Percentiles rank a stretch among this genome's conserved stretches.
phyloP scores from a whole-genome alignment of 352 stramenopile genomes.

The Phytophthora nicotianae region DNA sequence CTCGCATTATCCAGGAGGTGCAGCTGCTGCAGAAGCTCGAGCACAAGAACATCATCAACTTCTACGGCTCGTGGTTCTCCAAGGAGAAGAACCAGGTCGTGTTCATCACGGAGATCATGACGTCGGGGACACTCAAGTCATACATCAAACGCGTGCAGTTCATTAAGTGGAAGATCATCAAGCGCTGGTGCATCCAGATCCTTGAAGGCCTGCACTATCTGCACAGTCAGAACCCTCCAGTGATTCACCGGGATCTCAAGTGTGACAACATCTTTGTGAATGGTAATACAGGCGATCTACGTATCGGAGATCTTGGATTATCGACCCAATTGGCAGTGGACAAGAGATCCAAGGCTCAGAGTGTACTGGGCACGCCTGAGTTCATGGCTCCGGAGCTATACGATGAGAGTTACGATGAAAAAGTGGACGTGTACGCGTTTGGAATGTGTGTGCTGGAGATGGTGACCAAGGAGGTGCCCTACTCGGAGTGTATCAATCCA shows the following conservation, averaged over 20 bases:
- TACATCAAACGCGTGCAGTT: slow-evolving; percentile 99
- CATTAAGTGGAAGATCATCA: slow-evolving; percentile 98
- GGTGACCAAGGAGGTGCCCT: slow-evolving; percentile 98
- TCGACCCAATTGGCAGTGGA: slow-evolving; percentile 83
- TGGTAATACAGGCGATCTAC: slow-evolving; percentile 96
- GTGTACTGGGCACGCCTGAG: slow-evolving; percentile 97
- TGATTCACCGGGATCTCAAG: slow-evolving; percentile 95
- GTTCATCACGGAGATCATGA: slow-evolving; percentile 99
- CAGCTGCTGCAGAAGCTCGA: slow-evolving; percentile 96
- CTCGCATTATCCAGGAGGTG: slow-evolving; percentile 97
- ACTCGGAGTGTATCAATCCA: slow-evolving; percentile 95
- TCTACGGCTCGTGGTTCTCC: slow-evolving; percentile 98
- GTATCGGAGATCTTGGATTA: slow-evolving; percentile 97
- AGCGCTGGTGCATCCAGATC: slow-evolving; percentile 98
- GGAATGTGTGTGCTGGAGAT: slow-evolving; percentile 99
- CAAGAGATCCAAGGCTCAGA: slow-evolving; percentile 83
- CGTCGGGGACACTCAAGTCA: slow-evolving; percentile 93
- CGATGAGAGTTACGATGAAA: slow-evolving; percentile 98
- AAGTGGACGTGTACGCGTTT: slow-evolving; percentile 98
- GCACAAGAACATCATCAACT: slow-evolving; percentile 99
- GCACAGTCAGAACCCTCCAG: slow-evolving; percentile 88
- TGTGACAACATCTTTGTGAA: slow-evolving; percentile 99
- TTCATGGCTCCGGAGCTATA: slow-evolving; percentile 99
- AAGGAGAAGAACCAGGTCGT: slow-evolving; percentile 98
- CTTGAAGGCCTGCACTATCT: slow-evolving; percentile 95